Evolutionary conservation across 2,329 filamentous ascomycete genomes (phyloP).

Genomic region (Elsinoe batatas): DNA sequence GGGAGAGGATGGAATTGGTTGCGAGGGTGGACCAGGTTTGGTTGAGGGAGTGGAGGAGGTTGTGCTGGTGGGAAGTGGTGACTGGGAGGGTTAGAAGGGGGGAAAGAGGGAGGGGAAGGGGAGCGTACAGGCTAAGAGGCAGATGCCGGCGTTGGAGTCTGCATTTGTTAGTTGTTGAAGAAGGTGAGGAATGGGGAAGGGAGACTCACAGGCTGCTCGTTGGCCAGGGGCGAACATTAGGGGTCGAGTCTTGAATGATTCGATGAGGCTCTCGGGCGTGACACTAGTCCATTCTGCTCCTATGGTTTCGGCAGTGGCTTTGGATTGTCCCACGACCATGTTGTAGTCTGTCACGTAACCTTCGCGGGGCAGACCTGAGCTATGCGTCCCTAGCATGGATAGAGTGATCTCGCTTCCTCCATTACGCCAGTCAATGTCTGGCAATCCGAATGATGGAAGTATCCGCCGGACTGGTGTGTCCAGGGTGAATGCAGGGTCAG

Average conservation of each 20-base stretch:
- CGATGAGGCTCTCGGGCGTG: neutral
- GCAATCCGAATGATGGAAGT: neutral
- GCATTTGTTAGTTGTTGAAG: neutral
- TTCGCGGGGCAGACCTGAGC: neutral
- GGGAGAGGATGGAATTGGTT: neutral
- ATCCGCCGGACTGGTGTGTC: neutral
- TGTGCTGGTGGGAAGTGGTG: neutral
- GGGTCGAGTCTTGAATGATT: neutral
- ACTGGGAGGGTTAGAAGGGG: neutral
- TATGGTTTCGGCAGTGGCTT: neutral
- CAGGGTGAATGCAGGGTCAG: neutral
- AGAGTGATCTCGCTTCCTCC: conserved; percentile 4
- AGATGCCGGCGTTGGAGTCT: conserved; percentile 7
- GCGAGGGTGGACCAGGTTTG: neutral
- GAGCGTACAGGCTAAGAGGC: neutral
- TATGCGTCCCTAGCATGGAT: conserved; percentile 1
- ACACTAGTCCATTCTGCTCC: conserved; percentile 1
- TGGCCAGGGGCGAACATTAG: conserved; percentile 3
- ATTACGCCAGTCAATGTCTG: conserved; percentile 4
- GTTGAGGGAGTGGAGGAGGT: neutral
- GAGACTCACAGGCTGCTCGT: neutral
- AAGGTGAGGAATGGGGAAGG: no score
- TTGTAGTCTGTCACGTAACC: conserved; percentile 7
- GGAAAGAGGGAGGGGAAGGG: neutral
- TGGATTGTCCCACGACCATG: neutral